Evolutionary conservation across 352 stramenopile genomes (phyloP).

Genomic region (Globisporangium polare): DNA sequence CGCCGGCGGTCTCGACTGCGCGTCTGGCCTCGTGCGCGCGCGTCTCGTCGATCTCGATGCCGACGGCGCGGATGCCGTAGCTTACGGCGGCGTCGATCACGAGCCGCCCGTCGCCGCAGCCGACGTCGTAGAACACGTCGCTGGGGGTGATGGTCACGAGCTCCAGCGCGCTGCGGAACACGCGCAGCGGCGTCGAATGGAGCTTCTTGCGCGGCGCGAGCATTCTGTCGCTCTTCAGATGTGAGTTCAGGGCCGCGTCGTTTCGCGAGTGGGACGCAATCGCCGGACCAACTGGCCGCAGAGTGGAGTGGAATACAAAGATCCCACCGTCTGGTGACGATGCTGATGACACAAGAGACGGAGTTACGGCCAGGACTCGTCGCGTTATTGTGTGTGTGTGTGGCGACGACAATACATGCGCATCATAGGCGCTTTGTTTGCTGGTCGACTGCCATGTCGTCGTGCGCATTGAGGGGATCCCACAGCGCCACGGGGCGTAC

Average conservation of each 20-base stretch:
- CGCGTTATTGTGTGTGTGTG: too few relatives aligned
- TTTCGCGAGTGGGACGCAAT: neutral
- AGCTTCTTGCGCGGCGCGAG: slow-evolving; percentile 75
- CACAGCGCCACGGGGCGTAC: too few relatives aligned
- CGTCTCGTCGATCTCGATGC: slow-evolving; percentile 64
- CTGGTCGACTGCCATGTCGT: too few relatives aligned
- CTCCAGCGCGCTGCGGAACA: slow-evolving; percentile 55
- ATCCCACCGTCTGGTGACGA: neutral
- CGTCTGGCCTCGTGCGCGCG: slow-evolving; percentile 27
- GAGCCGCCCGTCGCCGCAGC: slow-evolving; percentile 70
- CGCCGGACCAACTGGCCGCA: neutral
- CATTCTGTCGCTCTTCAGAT: slow-evolving; percentile 26
- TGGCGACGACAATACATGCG: too few relatives aligned
- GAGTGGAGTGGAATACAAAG: neutral
- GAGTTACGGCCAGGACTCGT: too few relatives aligned
- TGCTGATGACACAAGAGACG: too few relatives aligned
- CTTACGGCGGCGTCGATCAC: slow-evolving; percentile 51
- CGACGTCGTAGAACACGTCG: slow-evolving; percentile 79
- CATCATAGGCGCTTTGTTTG: too few relatives aligned
- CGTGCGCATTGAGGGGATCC: too few relatives aligned
- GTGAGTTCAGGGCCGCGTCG: neutral
- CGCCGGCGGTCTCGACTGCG: slow-evolving; percentile 20
- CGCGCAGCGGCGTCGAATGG: slow-evolving; percentile 67
- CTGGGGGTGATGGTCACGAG: slow-evolving; percentile 27
- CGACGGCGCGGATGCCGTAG: slow-evolving; percentile 48